phyloP scores from a whole-genome alignment of 306 rosid genomes.

The Pyrus betulifolia region DNA sequence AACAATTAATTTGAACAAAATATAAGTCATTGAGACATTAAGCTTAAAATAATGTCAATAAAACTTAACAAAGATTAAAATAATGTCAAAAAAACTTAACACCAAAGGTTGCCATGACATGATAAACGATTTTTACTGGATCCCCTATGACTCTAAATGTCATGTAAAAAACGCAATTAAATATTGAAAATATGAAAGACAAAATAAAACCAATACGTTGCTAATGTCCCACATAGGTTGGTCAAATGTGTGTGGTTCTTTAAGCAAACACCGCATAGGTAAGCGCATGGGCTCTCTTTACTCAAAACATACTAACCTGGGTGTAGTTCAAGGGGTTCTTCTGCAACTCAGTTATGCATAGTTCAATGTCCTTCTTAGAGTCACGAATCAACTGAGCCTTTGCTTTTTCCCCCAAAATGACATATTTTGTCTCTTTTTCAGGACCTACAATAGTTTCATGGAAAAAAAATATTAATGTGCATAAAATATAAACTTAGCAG shows the following conservation, averaged over 20 bases:
- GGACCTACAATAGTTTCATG: slow-evolving; percentile 44
- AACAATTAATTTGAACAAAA: neutral
- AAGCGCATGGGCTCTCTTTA: neutral
- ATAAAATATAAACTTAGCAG: neutral
- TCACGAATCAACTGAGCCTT: slow-evolving; percentile 88
- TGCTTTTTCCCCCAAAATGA: slow-evolving; percentile 90
- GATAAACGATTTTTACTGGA: neutral
- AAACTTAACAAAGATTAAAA: no score
- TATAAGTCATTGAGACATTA: neutral
- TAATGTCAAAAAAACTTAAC: neutral
- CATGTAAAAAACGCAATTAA: neutral
- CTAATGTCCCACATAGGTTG: neutral
- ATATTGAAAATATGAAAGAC: neutral
- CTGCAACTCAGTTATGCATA: slow-evolving; percentile 74
- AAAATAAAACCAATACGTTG: neutral
- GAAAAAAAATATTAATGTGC: neutral
- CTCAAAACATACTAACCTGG: slow-evolving; percentile 46
- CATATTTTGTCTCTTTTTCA: slow-evolving; percentile 72
- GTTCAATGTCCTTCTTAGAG: slow-evolving; percentile 61
- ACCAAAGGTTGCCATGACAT: neutral
- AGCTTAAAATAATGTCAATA: no score
- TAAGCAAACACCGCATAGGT: neutral
- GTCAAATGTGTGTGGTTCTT: neutral
- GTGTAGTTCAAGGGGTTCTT: slow-evolving; percentile 81
- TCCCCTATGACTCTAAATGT: neutral